Evolutionary conservation across 163 green algal species (phyloP).

Genomic region (Prototheca wickerhamii): DNA sequence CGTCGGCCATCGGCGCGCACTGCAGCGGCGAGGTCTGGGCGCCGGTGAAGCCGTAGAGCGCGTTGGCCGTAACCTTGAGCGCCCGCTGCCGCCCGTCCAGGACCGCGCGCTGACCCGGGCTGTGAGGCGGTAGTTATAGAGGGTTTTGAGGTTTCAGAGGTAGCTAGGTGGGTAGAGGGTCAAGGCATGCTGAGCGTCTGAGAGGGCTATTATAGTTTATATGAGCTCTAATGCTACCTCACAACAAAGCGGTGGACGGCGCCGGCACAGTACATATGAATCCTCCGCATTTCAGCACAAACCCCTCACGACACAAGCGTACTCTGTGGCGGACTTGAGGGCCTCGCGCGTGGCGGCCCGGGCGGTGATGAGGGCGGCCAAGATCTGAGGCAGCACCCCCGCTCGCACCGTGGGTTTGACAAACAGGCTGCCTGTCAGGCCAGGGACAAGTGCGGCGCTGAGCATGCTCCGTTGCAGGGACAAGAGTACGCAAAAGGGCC

Average conservation of each 20-base stretch:
- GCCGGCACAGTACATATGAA: slow-evolving; percentile 60
- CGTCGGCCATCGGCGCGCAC: slow-evolving; percentile 64
- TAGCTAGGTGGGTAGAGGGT: too few relatives aligned
- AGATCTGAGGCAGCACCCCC: slow-evolving; percentile 64
- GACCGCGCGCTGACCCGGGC: slow-evolving; percentile 31
- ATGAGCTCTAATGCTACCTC: slow-evolving; percentile 85
- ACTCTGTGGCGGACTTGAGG: slow-evolving; percentile 17
- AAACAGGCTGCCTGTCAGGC: slow-evolving; percentile 54
- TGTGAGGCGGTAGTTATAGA: background rate
- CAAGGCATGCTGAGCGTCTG: slow-evolving; percentile 46
- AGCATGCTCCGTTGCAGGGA: too few relatives aligned
- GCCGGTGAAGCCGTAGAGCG: slow-evolving; percentile 80
- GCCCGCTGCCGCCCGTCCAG: slow-evolving; percentile 74
- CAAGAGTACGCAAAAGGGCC: background rate
- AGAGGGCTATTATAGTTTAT: slow-evolving; percentile 90
- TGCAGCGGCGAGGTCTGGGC: slow-evolving; percentile 57
- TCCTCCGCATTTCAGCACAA: too few relatives aligned
- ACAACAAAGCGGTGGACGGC: slow-evolving; percentile 87
- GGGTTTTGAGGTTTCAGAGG: background rate
- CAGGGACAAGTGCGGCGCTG: too few relatives aligned
- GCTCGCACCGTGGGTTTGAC: slow-evolving; percentile 44
- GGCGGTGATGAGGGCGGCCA: slow-evolving; percentile 60
- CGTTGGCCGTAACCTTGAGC: slow-evolving; percentile 75
- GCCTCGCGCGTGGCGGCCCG: slow-evolving; percentile 37
- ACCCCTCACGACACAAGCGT: background rate